Evolutionary conservation across 2,329 filamentous ascomycete genomes (phyloP), one percentile per base, ranked within the genome.

Genomic region (Exophiala spinifera): DNA sequence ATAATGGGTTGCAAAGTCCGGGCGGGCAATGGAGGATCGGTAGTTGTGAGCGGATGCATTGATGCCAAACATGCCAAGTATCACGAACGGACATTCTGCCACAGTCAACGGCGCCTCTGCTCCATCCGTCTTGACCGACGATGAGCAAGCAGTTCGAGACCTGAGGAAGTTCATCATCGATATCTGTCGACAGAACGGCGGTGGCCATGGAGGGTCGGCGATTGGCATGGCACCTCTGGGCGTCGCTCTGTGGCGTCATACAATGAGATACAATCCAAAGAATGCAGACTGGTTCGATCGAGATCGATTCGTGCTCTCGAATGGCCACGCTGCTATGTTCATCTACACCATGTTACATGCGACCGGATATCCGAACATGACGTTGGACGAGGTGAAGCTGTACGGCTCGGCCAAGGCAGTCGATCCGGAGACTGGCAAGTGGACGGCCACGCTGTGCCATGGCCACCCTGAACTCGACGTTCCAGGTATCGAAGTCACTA

Each of bases 271-370:
- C 28, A 75, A 77, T 2, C 81, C 82, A 0, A 68, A 69, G 13
- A 77, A 77, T 45, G 76, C 79, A 4, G 63, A 73, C 34, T 85
- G 72, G 66, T 85, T 85, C 71, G 82, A 85, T 65, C 73, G 82
- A 42, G 82, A 85, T 61, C 77, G 81, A n/a, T 84, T 85, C 60
- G 78, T 85, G 5, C 72, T 85, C 11, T 84, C 80, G 21, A 85
- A 84, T 60, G 82, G 70, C 15, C 51, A 53, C 23, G 23, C 34
- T 8, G 43, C 31, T 13, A 42, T 53, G 20, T 46, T 53, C 52
- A 67, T 69, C 25, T 70, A 70, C 50, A 51, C 59, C 2, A 65
- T 70, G 55, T 53, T 68, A 11, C 65, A 70, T 51, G 60, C 70
- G 3, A 66, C 65, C 1, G 68, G 68, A 10, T 70, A 67, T 57